phyloP scores from a whole-genome alignment of 805 yeast species.

The Ogataea chonburiensis region DNA sequence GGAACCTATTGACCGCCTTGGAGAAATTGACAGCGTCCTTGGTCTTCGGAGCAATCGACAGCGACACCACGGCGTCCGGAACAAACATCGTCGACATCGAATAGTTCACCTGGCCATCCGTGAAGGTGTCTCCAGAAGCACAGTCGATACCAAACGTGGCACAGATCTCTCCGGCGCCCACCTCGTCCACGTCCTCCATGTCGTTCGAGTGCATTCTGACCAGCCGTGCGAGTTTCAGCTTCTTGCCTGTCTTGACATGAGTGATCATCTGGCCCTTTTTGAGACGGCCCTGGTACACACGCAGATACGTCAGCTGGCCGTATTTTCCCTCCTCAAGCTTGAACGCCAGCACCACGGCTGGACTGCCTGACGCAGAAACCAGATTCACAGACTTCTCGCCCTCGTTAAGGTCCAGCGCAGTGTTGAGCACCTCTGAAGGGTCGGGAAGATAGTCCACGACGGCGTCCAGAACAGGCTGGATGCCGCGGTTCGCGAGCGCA shows the following conservation, averaged over 20 bases:
- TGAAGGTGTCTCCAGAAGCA: conserved; percentile 97
- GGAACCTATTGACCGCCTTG: conserved; percentile 95
- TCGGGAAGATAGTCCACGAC: conserved; percentile 94
- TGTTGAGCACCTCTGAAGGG: conserved; percentile 90
- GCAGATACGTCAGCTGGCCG: conserved; percentile 94
- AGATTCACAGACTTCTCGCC: conserved; percentile 70
- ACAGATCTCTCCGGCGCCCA: conserved; percentile 97
- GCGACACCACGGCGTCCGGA: conserved; percentile 97
- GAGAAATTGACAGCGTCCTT: conserved; percentile 89
- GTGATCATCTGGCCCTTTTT: conserved; percentile 87
- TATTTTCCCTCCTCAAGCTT: conserved; percentile 97
- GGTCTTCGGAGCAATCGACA: conserved; percentile 83
- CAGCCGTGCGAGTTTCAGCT: conserved; percentile 86
- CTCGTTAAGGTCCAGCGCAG: conserved; percentile 73
- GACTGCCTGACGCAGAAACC: conserved; percentile 67
- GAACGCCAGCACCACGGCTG: conserved; percentile 97
- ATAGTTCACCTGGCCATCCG: conserved; percentile 74
- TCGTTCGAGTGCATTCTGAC: conserved; percentile 99
- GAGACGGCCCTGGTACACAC: conserved; percentile 95
- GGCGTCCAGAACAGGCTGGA: conserved; percentile 93
- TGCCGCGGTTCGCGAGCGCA: conserved; percentile 93
- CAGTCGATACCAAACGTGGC: conserved; percentile 99
- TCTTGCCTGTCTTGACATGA: conserved; percentile 90
- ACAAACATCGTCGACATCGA: conserved; percentile 98
- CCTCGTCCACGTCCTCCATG: conserved; percentile 96